Evolutionary conservation across 306 rosid species (phyloP).

Genomic region (Quercus ilex): DNA sequence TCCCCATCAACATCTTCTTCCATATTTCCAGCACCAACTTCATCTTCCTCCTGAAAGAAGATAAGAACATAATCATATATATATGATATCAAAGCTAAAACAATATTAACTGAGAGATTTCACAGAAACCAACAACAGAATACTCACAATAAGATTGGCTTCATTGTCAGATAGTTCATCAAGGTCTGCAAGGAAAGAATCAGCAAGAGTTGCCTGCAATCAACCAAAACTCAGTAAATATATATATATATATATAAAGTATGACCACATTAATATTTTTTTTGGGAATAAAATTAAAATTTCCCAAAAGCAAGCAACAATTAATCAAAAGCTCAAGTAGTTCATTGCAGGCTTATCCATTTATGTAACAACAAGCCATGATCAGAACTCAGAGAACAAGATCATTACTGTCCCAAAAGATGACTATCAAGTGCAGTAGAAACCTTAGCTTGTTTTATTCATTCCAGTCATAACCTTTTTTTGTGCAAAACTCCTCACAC

Average conservation of each 20-base stretch:
- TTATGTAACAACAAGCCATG: neutral
- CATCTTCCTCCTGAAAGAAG: conserved; percentile 53
- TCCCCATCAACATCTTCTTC: conserved; percentile 96
- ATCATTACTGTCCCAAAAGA: neutral
- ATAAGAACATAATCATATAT: neutral
- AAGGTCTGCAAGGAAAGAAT: conserved; percentile 93
- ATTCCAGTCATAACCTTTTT: neutral
- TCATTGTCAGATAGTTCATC: conserved; percentile 96
- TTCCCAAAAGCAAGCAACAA: neutral
- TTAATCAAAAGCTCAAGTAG: no score
- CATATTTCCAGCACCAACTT: conserved; percentile 61
- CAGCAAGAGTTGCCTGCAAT: conserved; percentile 90
- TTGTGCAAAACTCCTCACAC: neutral
- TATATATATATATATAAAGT: no score
- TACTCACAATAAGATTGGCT: conserved; percentile 59
- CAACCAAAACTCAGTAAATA: neutral
- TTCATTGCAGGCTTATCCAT: neutral
- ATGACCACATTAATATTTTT: no score
- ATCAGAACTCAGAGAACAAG: neutral
- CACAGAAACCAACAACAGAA: neutral
- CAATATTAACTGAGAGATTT: neutral
- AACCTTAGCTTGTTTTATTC: neutral
- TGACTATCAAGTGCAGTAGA: neutral
- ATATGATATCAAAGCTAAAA: neutral
- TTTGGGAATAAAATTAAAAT: neutral